Conservation (phyloP, 257 asterid genomes). For the Nicotiana tabacum region DNA sequence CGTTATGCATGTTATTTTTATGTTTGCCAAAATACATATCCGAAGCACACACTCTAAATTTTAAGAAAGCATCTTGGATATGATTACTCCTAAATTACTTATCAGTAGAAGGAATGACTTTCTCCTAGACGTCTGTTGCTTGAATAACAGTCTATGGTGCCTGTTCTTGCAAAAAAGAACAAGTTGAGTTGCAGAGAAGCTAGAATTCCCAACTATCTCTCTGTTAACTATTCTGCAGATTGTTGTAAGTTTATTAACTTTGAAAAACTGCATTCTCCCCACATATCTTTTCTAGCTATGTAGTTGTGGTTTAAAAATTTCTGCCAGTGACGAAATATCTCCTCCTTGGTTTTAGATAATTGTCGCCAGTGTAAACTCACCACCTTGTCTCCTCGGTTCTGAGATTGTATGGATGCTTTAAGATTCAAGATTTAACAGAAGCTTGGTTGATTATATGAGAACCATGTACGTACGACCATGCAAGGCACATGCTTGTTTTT, state of each 20-base stretch:
- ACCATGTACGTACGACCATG: no score
- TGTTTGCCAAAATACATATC: not conserved
- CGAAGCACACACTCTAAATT: not conserved
- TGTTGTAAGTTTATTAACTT: not conserved
- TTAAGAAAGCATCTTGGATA: not conserved
- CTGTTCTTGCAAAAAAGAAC: not conserved
- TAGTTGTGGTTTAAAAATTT: not conserved
- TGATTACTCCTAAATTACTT: not conserved
- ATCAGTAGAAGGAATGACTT: not conserved
- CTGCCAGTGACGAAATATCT: not conserved
- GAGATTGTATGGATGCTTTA: no score
- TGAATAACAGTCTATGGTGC: not conserved
- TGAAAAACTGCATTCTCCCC: not conserved
- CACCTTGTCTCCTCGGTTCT: no score
- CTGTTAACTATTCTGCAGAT: not conserved
- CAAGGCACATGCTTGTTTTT: no score
- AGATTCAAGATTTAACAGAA: no score
- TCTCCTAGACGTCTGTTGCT: not conserved
- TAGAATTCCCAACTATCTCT: not conserved
- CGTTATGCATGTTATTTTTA: not conserved
- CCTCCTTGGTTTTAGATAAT: not conserved
- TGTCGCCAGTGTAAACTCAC: no score
- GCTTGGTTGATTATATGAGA: no score
- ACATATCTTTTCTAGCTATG: not conserved
- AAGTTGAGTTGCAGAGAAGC: not conserved